Evolutionary conservation across 2,329 filamentous ascomycete genomes (phyloP), one percentile per base, ranked within the genome.

Genomic region (Pseudogymnoascus sp.): DNA sequence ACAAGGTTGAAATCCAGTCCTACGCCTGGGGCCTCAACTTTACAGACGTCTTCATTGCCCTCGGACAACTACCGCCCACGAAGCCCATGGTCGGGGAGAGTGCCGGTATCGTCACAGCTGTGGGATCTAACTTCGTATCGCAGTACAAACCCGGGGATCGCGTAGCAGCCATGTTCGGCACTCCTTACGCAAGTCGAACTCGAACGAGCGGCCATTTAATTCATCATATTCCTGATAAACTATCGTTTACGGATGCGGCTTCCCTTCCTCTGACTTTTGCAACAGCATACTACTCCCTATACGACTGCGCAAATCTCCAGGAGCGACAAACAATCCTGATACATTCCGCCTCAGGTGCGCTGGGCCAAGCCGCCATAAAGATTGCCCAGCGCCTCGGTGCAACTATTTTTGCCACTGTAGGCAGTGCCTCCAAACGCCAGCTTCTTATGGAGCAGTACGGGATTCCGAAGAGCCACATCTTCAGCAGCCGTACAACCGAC

Each of bases 211-310:
- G 20, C 12, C 50, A 57, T 57, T 57, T 57, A 14, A 57, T 57
- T 38, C 66, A 69, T 0, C 8, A 12, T 4, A 74, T 81, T 14
- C 74, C 77, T 4, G 67, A 71, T n/a, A 65, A 65, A 20, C 65
- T 77, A 62, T 66, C 69, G 0, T 76, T 77, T 39, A 70, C 73
- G 30, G 68, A 70, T 1, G 76, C 72, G 0, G 76, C 76, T 1
- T 66, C 75, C 6, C 66, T 75, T 8, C 75, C 76, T 0, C 73
- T 77, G 1, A 69, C 74, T 0, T 74, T 75, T 58, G 64, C 74
- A 22, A 74, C 76, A 3, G 79, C 78, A 1, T 73, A 75, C 60
- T 75, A 81, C 61, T 74, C 73, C 2, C 67, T 83, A 3, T 67
- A 71, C 7, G 67, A 76, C 20, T 61, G 75, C 5, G 77, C 72